A percentile compares a stretch with the other conserved stretches of the same genome.
Conservation (phyloP, 1,284 basidiomycete species). For the Trichosporon sp. region DNA sequence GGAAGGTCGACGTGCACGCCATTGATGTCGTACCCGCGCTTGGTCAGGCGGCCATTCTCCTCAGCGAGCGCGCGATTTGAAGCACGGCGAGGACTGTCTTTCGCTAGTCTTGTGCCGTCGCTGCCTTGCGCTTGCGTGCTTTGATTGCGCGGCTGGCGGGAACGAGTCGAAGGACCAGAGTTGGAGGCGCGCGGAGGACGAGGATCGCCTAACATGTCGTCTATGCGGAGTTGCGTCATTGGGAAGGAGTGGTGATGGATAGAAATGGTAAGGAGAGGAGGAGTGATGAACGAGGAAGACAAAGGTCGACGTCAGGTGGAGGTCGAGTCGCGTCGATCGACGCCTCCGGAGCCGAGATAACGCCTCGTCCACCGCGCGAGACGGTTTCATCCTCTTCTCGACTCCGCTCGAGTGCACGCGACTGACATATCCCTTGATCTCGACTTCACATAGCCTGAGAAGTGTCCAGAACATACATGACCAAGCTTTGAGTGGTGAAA, state of each 20-base stretch:
- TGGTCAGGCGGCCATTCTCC: constrained; percentile 12
- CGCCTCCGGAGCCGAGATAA: not conserved
- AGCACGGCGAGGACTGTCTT: not conserved
- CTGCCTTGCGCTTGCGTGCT: too few species aligned
- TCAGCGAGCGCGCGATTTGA: constrained; percentile 2
- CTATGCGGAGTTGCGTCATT: not conserved
- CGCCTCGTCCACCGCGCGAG: too few species aligned
- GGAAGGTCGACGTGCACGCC: constrained; percentile 8
- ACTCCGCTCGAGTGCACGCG: too few species aligned
- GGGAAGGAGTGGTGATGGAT: not conserved
- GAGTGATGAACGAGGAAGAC: not conserved
- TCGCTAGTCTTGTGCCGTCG: not conserved
- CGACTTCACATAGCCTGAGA: too few species aligned
- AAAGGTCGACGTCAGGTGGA: not conserved
- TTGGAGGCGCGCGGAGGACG: not conserved
- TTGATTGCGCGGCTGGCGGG: not conserved
- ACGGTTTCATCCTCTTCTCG: too few species aligned
- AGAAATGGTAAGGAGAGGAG: not conserved
- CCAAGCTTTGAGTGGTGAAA: too few species aligned
- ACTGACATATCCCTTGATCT: too few species aligned
- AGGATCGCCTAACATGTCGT: not conserved
- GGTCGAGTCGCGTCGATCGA: not conserved
- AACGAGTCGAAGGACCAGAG: not conserved
- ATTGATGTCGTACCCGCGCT: constrained; percentile 2
- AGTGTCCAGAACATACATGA: too few species aligned